Evolutionary conservation across 768 basidiomycete species (phyloP).

Genomic region (Dendrothele bispora): DNA sequence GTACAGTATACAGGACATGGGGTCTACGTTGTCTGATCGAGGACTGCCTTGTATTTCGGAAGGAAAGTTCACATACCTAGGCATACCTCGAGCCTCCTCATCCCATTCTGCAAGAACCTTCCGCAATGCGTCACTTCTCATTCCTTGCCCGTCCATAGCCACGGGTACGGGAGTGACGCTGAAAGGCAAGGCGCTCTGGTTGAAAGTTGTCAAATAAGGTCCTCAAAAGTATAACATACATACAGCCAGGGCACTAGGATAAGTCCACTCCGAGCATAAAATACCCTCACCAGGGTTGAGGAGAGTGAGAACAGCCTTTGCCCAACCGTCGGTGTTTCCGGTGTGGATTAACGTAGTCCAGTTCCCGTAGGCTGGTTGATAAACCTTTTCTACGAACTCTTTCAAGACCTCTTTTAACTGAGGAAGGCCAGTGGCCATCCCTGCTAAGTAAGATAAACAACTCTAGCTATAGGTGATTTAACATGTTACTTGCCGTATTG

Average conservation of each 20-base stretch:
- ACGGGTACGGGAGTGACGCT: slow-evolving; percentile 53
- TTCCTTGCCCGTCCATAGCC: slow-evolving; percentile 69
- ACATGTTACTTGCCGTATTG: slow-evolving; percentile 58
- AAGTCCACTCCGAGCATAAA: slow-evolving; percentile 72
- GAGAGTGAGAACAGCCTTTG: slow-evolving; percentile 56
- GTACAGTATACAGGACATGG: slow-evolving; percentile 72
- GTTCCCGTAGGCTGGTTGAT: slow-evolving; percentile 61
- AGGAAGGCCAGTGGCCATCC: slow-evolving; percentile 49
- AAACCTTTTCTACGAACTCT: slow-evolving; percentile 47
- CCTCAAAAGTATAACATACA: slow-evolving; percentile 23
- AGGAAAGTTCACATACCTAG: slow-evolving; percentile 38
- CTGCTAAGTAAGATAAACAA: slow-evolving; percentile 20
- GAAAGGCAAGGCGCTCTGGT: slow-evolving; percentile 22
- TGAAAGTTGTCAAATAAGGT: not conserved
- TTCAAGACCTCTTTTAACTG: slow-evolving; percentile 55
- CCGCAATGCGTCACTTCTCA: slow-evolving; percentile 62
- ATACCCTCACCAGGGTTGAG: slow-evolving; percentile 66
- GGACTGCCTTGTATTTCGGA: not conserved
- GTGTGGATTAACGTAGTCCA: slow-evolving; percentile 55
- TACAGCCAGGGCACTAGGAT: slow-evolving; percentile 54
- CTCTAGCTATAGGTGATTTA: not conserved
- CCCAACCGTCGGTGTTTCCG: slow-evolving; percentile 76
- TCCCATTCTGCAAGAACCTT: slow-evolving; percentile 68
- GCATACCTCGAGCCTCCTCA: slow-evolving; percentile 49
- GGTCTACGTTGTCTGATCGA: slow-evolving; percentile 41